Evolutionary conservation across 1,284 basidiomycete species (phyloP), one percentile per base, ranked within the genome.

Genomic region (Moesziomyces parantarcticus): DNA sequence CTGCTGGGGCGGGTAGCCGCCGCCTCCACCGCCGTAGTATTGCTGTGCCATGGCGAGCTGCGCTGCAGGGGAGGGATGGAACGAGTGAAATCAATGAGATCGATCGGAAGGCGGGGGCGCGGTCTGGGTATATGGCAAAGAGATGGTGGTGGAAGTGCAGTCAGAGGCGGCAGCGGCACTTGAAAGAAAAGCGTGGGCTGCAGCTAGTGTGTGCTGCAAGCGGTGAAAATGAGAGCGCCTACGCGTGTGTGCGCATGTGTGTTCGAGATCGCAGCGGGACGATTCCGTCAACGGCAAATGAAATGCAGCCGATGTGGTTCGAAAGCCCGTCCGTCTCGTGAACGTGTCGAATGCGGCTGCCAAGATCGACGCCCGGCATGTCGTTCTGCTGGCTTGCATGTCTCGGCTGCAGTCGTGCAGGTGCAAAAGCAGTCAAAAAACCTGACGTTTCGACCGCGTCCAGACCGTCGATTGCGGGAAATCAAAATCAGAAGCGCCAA

Each of bases 351-450:
- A 13, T 32, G 9, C 25, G 29, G 41, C 25, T 50, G 62, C 62
- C 62, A 64, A 64, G 62, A 64, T 64, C 62, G 62, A 64, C 62
- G 36, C 21, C 20, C 41, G 47, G 43, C 56, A 58, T 58, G 56
- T 47, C 36, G 29, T 13, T 8, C 29, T 29, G 29, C 29, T 29
- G 8, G 10, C 29, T 32, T 32, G 29, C 11, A 32, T 32, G 29
- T 32, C 29, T 13, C 11, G 29, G 48, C 52, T 48, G 50, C 50
- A 50, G n/a, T 22, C 14, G 48, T 14, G n/a, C n/a, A 22, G 11
- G 16, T 10, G 1, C 26, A 23, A 32, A 32, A 32, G 29, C 29
- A 32, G 29, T 13, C 29, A 10, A 13, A 32, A 32, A 32, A 13
- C 29, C 22, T 40, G 23, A 40, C 29, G 39, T 18, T n/a, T 50